Conservation (phyloP, 352 stramenopile genomes). For the Peronospora destructor region DNA sequence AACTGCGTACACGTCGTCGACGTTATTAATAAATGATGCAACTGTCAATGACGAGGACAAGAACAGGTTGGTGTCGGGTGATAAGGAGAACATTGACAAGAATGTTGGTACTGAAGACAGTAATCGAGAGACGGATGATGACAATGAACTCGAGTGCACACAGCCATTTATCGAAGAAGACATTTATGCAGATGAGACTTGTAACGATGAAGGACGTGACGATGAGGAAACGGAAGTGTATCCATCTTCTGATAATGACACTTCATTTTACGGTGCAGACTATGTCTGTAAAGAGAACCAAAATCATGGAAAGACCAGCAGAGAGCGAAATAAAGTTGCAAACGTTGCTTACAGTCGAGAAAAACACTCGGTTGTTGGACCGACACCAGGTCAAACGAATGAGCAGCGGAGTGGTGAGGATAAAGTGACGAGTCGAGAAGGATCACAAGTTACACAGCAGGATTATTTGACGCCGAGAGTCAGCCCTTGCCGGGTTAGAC, state of each 20-base stretch:
- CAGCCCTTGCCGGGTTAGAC: constrained; percentile 4
- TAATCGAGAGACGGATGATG: constrained; percentile 18
- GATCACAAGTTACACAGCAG: constrained; percentile 16
- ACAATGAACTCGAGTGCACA: constrained; percentile 35
- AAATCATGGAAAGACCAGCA: constrained; percentile 7
- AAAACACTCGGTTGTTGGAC: neutral
- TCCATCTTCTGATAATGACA: constrained; percentile 21
- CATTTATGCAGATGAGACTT: constrained; percentile 10
- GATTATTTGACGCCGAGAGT: constrained; percentile 30
- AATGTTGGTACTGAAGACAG: constrained; percentile 14
- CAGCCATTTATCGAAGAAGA: constrained; percentile 41
- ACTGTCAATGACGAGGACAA: neutral
- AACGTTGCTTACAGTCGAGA: neutral
- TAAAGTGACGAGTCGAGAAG: constrained; percentile 22
- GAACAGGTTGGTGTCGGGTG: constrained; percentile 1
- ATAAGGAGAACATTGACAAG: constrained; percentile 7
- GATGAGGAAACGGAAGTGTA: constrained; percentile 20
- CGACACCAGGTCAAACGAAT: constrained; percentile 1
- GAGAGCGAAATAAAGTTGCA: neutral
- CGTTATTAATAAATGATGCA: neutral
- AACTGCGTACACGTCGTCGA: neutral
- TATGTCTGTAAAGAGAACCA: constrained; percentile 8
- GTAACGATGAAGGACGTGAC: constrained; percentile 9
- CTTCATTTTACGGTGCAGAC: constrained; percentile 14
- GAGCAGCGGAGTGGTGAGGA: constrained; percentile 12